Base-by-base conservation (phyloP, 2,329 filamentous ascomycete genomes). In the Dothideomycetes sp. region DNA sequence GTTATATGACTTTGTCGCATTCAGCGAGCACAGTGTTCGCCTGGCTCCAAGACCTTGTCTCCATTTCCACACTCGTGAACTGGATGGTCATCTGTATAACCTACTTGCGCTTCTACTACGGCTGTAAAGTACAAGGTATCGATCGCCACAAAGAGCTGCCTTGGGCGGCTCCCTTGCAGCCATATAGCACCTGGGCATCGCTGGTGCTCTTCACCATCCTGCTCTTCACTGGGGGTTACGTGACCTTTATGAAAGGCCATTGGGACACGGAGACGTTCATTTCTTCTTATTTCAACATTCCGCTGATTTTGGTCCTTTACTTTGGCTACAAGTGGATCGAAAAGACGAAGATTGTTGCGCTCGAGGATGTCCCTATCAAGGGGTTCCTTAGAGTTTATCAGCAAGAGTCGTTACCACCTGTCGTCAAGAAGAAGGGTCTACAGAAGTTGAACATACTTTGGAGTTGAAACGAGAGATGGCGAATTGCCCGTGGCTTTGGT, bases 201-300 rank as follows among this genome's bases (percentile, higher is more conserved):
- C 33, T 49, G 27, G 38, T 47, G 11, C 7, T 51, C 18, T 51
- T 53, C 27, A 23, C 45, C 13, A 31, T 55, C 10, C 39, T 58
- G 10, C 43, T 58, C 1, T 37, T 57, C 4, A 54, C 52, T 15
- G 49, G 46, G n/a, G 56, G 57, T 9, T 59, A 53, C 39, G 49
- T 46, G 2, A 50, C 48, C 3, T 58, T 59, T 43, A 48, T 58
- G 13, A 30, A 53, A 9, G 44, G 43, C 11, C 42, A 49, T 31
- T 53, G 50, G 51, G 37, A 46, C 29, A 48, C 34, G 11, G 51
- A 55, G 46, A 52, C 47, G 6, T 57, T 56, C 39, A 45, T 56
- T 32, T 50, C 47, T 12, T 46, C 45, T 10, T 57, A 57, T 40
- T 47, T 56, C 44, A 51, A 53, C 44, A 51, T 55, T n/a, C 54